Evolutionary conservation across 352 stramenopile species (phyloP), one percentile per base, ranked within the genome.

Genomic region (Peronospora destructor): DNA sequence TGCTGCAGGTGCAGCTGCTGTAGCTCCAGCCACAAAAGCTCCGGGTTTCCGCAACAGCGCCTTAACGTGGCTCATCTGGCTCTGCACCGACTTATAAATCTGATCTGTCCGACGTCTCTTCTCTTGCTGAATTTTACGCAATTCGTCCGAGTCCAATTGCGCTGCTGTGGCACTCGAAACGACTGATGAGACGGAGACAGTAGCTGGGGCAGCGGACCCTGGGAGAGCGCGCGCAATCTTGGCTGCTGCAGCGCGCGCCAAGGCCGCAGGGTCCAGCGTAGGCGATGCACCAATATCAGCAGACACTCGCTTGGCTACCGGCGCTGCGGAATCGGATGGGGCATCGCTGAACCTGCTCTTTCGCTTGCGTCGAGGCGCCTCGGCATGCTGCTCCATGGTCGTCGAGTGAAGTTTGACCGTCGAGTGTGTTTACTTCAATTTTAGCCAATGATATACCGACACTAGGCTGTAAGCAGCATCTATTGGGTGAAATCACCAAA

Each of bases 291-390:
- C 49, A n/a, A 32, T 32, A 0, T 45, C 38, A 4, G 51, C 34
- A 11, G 63, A 46, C 4, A 39, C 17, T 16, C 44, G 25, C 26
- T 66, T 68, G 34, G 46, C 25, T 48, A 45, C 38, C 41, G 49
- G 65, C 8, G 61, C 32, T 28, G 54, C 10, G 19, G 57, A 8
- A 13, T 53, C 37, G 23, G 44, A 52, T 29, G 69, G 64, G 5
- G 67, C 66, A 45, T 93, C 82, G 61, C 79, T 91, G 57, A 93
- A 93, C 33, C 82, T 73, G 66, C 77, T 88, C 70, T 86, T 85
- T 54, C 79, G 79, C 70, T 91, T 93, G 42, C 79, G 79, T 21
- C 64, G 63, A 52, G 56, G 38, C 50, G 46, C 45, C 33, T 73
- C 66, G 23, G 62, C 55, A 33, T 63, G 55, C 9, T 48, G 56